Evolutionary conservation across 2,329 filamentous ascomycete species (phyloP), one percentile per base, ranked within the genome.

Genomic region (Teratosphaeriaceae sp.): DNA sequence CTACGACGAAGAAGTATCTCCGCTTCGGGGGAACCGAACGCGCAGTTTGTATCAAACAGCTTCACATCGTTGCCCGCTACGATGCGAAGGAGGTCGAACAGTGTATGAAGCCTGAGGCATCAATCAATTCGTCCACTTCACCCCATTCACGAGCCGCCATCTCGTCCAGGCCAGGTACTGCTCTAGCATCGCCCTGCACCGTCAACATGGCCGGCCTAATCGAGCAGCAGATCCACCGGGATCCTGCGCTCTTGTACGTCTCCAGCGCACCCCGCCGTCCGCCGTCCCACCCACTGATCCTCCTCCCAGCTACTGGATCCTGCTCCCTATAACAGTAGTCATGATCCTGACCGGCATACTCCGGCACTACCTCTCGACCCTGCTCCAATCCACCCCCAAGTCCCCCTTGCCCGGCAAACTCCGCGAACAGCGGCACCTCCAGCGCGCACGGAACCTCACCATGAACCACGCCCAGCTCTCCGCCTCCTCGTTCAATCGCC

Each of bases 281-380:
- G 7, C 2, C 2, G 12, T 23, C 2, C 9, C 20, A 23, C 34
- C 40, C 24, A 42, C 34, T 42, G 26, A 42, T n/a, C n/a, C 34
- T 21, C 15, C 43, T 42, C 42, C 16, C 59, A 98, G 92, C 72
- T 97, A 96, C 76, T 98, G 92, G 92, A 98, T 98, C 68, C 76
- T 98, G 47, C 83, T 96, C 51, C 92, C 92, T 49, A 98, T 98
- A 66, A 95, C 90, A 36, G 76, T 95, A 58, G 92, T 98, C 63
- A 98, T 98, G 94, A 83, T 98, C 52, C 71, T 98, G 50, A 98
- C 92, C 13, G 92, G 92, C 59, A 82, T 98, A 44, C 82, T 98
- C 45, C 89, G 92, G 54, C 92, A 98, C 72, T 98, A 97, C 66
- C 89, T 88, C 42, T 88, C 86, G 46, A 84, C 94, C n/a, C 78